Evolutionary conservation across 2,329 filamentous ascomycete species (phyloP).

Genomic region (Aspergillus calidoustus): DNA sequence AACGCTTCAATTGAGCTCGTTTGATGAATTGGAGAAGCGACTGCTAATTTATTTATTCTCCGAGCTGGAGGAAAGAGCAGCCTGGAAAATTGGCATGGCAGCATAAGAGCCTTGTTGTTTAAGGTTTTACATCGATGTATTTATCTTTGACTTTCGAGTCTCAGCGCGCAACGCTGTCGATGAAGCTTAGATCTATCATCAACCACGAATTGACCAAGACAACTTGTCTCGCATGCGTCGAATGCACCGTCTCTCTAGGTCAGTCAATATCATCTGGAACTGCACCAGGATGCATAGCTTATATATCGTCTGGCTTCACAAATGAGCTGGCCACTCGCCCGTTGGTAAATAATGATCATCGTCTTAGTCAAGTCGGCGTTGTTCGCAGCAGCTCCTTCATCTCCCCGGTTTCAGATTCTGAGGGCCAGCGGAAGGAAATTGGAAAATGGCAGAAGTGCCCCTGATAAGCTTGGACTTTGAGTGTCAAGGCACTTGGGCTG

Average conservation of each 20-base stretch:
- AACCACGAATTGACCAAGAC: not conserved
- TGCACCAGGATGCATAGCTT: not conserved
- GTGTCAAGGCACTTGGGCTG: not conserved
- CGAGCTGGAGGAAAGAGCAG: not conserved
- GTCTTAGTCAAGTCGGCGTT: not conserved
- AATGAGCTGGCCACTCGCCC: not conserved
- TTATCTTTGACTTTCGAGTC: not conserved
- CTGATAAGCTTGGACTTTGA: conserved; percentile 6
- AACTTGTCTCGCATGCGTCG: not conserved
- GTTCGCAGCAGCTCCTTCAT: not conserved
- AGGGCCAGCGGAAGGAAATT: not conserved
- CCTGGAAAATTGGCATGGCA: not conserved
- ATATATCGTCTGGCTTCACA: not conserved
- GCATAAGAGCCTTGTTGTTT: not conserved
- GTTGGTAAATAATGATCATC: conserved; percentile 8
- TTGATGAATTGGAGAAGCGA: not conserved
- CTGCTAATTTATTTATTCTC: not conserved
- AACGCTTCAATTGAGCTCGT: not conserved
- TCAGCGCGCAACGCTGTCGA: not conserved
- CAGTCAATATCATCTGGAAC: not conserved
- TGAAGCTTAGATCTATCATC: not conserved
- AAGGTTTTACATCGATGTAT: not conserved
- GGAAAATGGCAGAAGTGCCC: not conserved
- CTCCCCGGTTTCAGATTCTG: conserved; percentile 5
- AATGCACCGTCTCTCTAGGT: not conserved